Percentiles rank a stretch among this genome's conserved stretches.
These are phyloP conservation scores for Sistotremastrum niveocremeum DNA, from an alignment of 768 basidiomycete genomes.

Conservation along the genomic window DNA sequence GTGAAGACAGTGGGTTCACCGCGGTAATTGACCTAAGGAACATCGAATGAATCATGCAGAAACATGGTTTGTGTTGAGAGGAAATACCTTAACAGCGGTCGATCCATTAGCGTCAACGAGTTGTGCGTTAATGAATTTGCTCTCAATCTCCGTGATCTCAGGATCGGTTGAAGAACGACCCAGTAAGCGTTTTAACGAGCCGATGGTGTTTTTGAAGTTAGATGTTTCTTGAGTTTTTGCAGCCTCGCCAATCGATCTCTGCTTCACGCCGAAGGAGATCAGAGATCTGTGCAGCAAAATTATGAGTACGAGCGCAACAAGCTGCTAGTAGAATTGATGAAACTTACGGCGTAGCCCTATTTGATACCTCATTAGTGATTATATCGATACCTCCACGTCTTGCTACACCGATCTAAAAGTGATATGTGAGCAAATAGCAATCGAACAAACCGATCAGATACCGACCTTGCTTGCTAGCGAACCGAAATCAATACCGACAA, in stretches of 20 bases:
- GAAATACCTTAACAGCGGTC: slow-evolving; percentile 67
- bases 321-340: neutral
- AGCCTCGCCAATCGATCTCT: slow-evolving; percentile 83
- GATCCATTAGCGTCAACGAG: slow-evolving; percentile 75
- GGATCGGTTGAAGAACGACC: slow-evolving; percentile 71
- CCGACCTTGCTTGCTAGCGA: slow-evolving; percentile 76
- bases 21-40: slow-evolving; percentile 66
- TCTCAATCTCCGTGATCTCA: slow-evolving; percentile 74
- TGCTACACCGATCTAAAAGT: slow-evolving; percentile 77
- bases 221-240: slow-evolving; percentile 97
- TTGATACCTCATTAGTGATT: slow-evolving; percentile 95
- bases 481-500: slow-evolving; percentile 93
- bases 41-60: slow-evolving; percentile 6
- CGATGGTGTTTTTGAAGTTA: slow-evolving; percentile 96
- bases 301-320: neutral
- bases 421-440: slow-evolving; percentile 6
- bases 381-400: slow-evolving; percentile 96
- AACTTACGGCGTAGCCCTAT: slow-evolving; percentile 88
- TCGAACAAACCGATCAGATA: slow-evolving; percentile 5
- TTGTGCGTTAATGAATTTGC: slow-evolving; percentile 80
- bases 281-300: slow-evolving; percentile 49
- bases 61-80: slow-evolving; percentile 1
- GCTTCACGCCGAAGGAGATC: slow-evolving; percentile 85
- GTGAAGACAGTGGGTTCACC: slow-evolving; percentile 73
- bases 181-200: slow-evolving; percentile 80